phyloP scores from a whole-genome alignment of 768 basidiomycete genomes.

The Terana coerulea region DNA sequence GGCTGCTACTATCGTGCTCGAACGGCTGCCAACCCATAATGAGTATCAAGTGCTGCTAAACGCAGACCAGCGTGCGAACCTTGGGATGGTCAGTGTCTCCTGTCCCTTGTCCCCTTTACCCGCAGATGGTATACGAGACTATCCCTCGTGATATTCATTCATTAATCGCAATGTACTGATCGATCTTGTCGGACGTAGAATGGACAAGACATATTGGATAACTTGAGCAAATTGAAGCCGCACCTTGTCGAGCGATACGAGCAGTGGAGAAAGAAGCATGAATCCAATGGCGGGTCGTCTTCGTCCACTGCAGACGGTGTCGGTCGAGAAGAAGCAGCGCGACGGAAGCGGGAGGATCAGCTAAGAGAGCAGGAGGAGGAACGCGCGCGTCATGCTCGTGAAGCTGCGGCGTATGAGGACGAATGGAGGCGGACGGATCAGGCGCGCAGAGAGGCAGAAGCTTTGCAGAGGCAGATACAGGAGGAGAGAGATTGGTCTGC shows the following conservation, averaged over 20 bases:
- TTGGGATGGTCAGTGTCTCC: slow-evolving; percentile 56
- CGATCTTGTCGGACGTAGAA: slow-evolving; percentile 43
- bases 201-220: slow-evolving; percentile 69
- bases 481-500: slow-evolving; percentile 18
- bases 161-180: slow-evolving; percentile 12
- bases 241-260: slow-evolving; percentile 61
- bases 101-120: background rate
- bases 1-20: slow-evolving; percentile 74
- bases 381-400: slow-evolving; percentile 35
- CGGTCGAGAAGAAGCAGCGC: slow-evolving; percentile 20
- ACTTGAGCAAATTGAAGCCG: slow-evolving; percentile 62
- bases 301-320: slow-evolving; percentile 12
- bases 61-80: slow-evolving; percentile 57
- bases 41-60: slow-evolving; percentile 58
- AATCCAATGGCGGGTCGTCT: slow-evolving; percentile 15
- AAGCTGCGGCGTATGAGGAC: slow-evolving; percentile 28
- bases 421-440: slow-evolving; percentile 32
- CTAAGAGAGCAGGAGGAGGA: slow-evolving; percentile 30
- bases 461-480: slow-evolving; percentile 18
- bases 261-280: slow-evolving; percentile 26
- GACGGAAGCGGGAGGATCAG: slow-evolving; percentile 28
- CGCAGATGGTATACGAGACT: background rate
- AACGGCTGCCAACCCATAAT: slow-evolving; percentile 70
- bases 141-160: background rate
- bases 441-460: slow-evolving; percentile 20